Base-by-base conservation (phyloP, 768 basidiomycete species). In the Phylloporus sp. region DNA sequence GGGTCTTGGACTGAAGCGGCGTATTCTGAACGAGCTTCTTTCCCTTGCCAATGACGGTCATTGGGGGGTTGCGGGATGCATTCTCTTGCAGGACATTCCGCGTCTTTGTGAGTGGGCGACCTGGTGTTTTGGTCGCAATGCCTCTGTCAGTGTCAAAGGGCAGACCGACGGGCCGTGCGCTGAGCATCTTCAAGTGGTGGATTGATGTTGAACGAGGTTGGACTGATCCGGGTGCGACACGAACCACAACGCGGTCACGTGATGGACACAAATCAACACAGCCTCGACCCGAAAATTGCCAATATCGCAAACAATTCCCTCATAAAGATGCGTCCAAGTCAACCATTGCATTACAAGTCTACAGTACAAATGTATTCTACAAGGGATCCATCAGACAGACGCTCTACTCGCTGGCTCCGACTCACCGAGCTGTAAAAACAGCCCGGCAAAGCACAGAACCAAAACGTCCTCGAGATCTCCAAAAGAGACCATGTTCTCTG, bases 401-500 rank as follows among this genome's bases (percentile, higher is more conserved):
- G 67, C 77, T 73, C 74, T n/a, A 66, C 76, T 73, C 78, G 75
- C 68, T 76, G 78, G 67, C 64, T 66, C 66, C 40, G 42, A 9
- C 44, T 42, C 50, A 24, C 54, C n/a, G 3, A 42, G 43, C 63
- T 57, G 61, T 62, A 51, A 50, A 49, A 50, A 49, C 61, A 68
- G 56, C 54, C 49, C 65, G 33, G 41, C 50, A 5, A 58, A 41
- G 44, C 46, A 48, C 67, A 51, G 36, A 65, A 61, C 78, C 78
- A 78, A n/a, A 80, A 81, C 80, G 75, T 81, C 80, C 74, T 80
- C 79, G 78, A 81, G 72, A 71, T 71, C 62, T 59, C 58, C 23
- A 6, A 50, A 53, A 51, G 50, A 46, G 53, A 66, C 63, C 75
- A 71, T 80, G 77, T 81, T 81, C 81, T 82, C 81, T 66, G 81